Conservation (phyloP, 495 filamentous ascomycete genomes). For the Schizothecium vesticola region DNA sequence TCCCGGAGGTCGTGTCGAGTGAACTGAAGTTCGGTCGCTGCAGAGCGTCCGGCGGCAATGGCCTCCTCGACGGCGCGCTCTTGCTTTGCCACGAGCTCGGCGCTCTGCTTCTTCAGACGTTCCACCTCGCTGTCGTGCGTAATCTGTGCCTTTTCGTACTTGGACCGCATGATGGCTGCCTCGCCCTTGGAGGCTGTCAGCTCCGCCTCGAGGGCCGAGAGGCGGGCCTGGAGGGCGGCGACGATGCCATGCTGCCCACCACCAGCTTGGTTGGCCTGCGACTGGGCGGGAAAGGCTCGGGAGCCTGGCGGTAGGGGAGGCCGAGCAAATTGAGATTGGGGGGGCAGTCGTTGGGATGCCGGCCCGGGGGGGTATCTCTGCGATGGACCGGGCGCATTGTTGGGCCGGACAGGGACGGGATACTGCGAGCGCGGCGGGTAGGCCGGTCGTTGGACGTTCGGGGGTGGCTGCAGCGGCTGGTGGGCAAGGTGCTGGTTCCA, state of each 20-base stretch:
- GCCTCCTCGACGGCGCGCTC: constrained; percentile 43
- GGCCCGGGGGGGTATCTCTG: constrained; percentile 22
- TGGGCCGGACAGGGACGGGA: constrained; percentile 5
- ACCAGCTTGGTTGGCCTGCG: constrained; percentile 10
- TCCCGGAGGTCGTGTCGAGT: constrained; percentile 47
- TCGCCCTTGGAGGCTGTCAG: constrained; percentile 45
- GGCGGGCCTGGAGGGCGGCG: constrained; percentile 24
- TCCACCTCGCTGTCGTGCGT: constrained; percentile 42
- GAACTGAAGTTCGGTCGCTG: constrained; percentile 48
- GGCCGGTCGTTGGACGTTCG: not conserved
- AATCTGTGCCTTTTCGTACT: constrained; percentile 36
- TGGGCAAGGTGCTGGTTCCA: constrained; percentile 20
- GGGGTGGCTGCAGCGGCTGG: not conserved
- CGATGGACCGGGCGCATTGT: constrained; percentile 15
- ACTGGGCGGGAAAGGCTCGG: constrained; percentile 14
- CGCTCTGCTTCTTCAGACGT: constrained; percentile 38
- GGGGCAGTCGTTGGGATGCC: constrained; percentile 10
- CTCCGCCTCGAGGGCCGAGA: constrained; percentile 38
- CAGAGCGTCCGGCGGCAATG: constrained; percentile 39
- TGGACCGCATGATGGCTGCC: constrained; percentile 49
- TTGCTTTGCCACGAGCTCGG: constrained; percentile 43
- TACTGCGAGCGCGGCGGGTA: constrained; percentile 12
- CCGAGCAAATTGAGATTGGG: constrained; percentile 25
- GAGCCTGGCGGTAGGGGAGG: constrained; percentile 7
- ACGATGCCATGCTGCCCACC: constrained; percentile 17